Evolutionary conservation across 192 early-diverging fungal species (phyloP), one percentile per base, ranked within the genome.

Genomic region (Coemansia sp.): DNA sequence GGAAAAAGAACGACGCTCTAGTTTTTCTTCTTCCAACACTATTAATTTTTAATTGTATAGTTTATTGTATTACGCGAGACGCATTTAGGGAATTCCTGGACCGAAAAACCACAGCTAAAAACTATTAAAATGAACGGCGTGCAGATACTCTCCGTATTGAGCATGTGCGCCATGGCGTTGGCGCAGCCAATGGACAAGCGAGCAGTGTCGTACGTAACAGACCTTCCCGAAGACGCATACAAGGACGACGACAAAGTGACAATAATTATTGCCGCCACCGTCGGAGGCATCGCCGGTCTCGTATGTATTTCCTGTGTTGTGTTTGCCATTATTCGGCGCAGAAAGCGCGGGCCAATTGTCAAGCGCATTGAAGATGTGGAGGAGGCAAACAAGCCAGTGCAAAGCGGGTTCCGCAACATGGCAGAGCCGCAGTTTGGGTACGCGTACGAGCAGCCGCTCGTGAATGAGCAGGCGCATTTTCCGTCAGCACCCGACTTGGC

Each of bases 241-340:
- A 28, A 59, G 19, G 40, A 59, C 5, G 57, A 59, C 25, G 28
- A 59, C 57, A 38, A 44, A 19, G 38, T 23, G 17, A 44, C 57
- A 19, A 46, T 59, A 11, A 26, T 26, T 23, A 59, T 59, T 25
- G 40, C 37, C 4, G 57, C 57, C 17, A 44, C 37, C 3, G n/a
- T 59, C 4, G 57, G 57, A n/a, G 57, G 57, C 3, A 36, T 36
- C 0, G 57, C 38, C 20, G 57, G 57, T 1, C 42, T 59, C 0
- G 28, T 44, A 2, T 12, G 46, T 8, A n/a, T 59, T 23, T 1
- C 57, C 10, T 15, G 15, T 37, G 9, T 57, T 22, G 22, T 36
- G 19, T 57, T 36, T 57, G 56, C 56, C 23, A 36, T 57, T 0
- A 9, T 57, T 2, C 26, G 56, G 19, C 26, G 56, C 26, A 57